These are phyloP conservation scores for Tylopilus cervinicoccineus DNA, from an alignment of 768 basidiomycete species.

Conservation along the genomic window DNA sequence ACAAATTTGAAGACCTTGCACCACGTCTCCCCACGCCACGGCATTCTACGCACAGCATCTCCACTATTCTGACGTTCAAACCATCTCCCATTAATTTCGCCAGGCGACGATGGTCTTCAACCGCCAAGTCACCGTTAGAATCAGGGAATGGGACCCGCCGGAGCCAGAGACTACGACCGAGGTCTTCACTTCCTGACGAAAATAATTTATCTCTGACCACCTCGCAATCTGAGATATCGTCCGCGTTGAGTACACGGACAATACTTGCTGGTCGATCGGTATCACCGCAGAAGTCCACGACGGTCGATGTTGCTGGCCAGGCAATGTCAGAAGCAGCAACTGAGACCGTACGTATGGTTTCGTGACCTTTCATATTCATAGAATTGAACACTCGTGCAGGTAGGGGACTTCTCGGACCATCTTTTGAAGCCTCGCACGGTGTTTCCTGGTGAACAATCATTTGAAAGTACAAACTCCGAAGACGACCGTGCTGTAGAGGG, in stretches of 20 bases:
- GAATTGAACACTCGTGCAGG: constrained; percentile 28
- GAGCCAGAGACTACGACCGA: constrained; percentile 34
- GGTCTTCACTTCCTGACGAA: constrained; percentile 26
- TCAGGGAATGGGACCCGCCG: constrained; percentile 33
- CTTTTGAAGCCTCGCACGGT: constrained; percentile 24
- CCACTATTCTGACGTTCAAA: constrained; percentile 49
- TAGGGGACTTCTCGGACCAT: constrained; percentile 24
- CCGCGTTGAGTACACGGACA: constrained; percentile 30
- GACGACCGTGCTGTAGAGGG: constrained; percentile 33
- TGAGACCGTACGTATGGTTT: constrained; percentile 30
- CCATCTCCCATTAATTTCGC: constrained; percentile 65
- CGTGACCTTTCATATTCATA: constrained; percentile 27
- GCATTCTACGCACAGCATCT: constrained; percentile 19
- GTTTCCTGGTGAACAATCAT: constrained; percentile 30
- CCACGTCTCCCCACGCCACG: constrained; percentile 24
- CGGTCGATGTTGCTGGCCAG: constrained; percentile 19
- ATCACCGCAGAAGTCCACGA: constrained; percentile 30
- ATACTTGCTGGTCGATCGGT: constrained; percentile 31
- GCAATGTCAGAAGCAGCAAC: constrained; percentile 24
- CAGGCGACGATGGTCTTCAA: constrained; percentile 54
- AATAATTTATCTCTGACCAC: constrained; percentile 27
- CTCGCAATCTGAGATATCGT: constrained; percentile 26
- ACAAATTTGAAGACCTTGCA: constrained; percentile 20
- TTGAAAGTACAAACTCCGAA: constrained; percentile 35
- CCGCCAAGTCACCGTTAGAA: constrained; percentile 33